phyloP scores from a whole-genome alignment of 495 filamentous ascomycete genomes.

The Haplographium delicatum region DNA sequence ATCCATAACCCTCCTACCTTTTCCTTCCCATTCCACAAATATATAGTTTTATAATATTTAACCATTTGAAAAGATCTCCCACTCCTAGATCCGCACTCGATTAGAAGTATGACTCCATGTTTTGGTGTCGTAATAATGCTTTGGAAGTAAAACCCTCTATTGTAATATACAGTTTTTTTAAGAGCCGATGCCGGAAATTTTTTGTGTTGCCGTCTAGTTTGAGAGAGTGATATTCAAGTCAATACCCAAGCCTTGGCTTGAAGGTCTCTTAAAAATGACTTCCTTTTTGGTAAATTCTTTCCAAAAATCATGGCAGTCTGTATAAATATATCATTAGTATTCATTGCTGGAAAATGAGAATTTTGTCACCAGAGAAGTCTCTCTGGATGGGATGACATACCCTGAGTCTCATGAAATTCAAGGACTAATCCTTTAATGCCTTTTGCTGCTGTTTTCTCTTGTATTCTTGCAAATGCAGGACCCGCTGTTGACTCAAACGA shows the following conservation, averaged over 20 bases:
- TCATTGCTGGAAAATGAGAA: not conserved
- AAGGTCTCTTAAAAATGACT: not conserved
- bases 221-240: not conserved
- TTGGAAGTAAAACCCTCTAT: too few relatives aligned
- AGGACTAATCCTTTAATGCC: conserved; percentile 7
- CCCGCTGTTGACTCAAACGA: not conserved
- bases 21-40: too few relatives aligned
- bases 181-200: too few relatives aligned
- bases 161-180: too few relatives aligned
- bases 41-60: too few relatives aligned
- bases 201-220: not conserved
- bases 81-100: too few relatives aligned
- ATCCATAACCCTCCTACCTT: too few relatives aligned
- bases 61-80: too few relatives aligned
- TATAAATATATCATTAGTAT: not conserved
- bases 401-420: conserved; percentile 9
- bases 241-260: not conserved
- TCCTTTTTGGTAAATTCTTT: conserved; percentile 8
- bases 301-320: conserved; percentile 15
- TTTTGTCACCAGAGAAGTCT: not conserved
- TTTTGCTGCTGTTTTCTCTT: not conserved
- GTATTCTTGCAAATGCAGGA: not conserved
- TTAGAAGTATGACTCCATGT: too few relatives aligned
- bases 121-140: too few relatives aligned
- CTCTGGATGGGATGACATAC: conserved; percentile 3